phyloP scores from a whole-genome alignment of 129 eudicot genomes.

The Flaveria robusta region DNA sequence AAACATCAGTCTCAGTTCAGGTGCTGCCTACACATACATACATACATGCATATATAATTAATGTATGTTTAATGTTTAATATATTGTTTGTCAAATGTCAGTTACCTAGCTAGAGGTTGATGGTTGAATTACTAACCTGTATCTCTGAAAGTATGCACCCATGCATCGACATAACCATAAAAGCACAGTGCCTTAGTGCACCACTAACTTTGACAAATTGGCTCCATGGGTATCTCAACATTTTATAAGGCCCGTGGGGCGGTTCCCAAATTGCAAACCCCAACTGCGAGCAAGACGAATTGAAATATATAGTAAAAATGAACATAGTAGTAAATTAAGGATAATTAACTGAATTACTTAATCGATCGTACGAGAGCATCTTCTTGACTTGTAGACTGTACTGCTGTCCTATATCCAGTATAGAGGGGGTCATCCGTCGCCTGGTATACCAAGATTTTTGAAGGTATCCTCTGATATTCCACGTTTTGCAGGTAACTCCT shows the following conservation, averaged over 20 bases:
- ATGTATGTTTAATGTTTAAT: too few relatives aligned
- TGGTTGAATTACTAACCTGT: slow-evolving; percentile 50
- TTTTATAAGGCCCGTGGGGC: slow-evolving; percentile 86
- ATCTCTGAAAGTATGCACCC: slow-evolving; percentile 91
- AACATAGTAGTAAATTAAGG: not conserved
- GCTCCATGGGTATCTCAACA: slow-evolving; percentile 75
- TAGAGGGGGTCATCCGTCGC: slow-evolving; percentile 81
- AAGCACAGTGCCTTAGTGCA: slow-evolving; percentile 86
- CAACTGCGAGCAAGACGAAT: slow-evolving; percentile 42
- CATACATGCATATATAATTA: too few relatives aligned
- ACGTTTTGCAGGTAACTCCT: slow-evolving; percentile 58
- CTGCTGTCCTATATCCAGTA: slow-evolving; percentile 77
- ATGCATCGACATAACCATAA: slow-evolving; percentile 93
- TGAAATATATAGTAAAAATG: not conserved
- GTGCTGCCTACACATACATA: slow-evolving; percentile 54
- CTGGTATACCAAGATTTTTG: slow-evolving; percentile 74
- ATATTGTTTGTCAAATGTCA: too few relatives aligned
- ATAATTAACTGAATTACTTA: too few relatives aligned
- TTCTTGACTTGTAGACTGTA: slow-evolving; percentile 80
- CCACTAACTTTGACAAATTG: slow-evolving; percentile 75
- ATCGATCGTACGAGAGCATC: slow-evolving; percentile 59
- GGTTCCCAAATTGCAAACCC: slow-evolving; percentile 90
- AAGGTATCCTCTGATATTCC: slow-evolving; percentile 76
- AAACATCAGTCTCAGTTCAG: slow-evolving; percentile 66
- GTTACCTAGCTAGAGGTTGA: too few relatives aligned